These are phyloP conservation scores for Ogataea allantospora DNA, from an alignment of 805 yeast species.

Conservation along the genomic window DNA sequence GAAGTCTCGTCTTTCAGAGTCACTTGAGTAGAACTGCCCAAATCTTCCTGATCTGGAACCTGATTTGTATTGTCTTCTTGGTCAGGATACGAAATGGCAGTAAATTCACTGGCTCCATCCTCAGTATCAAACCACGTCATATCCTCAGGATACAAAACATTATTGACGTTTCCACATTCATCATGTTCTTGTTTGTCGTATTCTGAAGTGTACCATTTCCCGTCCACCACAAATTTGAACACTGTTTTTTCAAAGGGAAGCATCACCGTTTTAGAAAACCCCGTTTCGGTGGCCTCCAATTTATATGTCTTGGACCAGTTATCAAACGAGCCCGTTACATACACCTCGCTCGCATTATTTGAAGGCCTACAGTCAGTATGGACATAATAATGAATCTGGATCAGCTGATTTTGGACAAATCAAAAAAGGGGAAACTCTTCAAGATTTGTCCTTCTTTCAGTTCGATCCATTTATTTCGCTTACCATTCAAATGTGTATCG, in stretches of 20 bases:
- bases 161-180: constrained; percentile 48
- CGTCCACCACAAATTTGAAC: constrained; percentile 62
- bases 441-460: neutral
- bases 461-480: constrained; percentile 5
- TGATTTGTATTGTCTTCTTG: constrained; percentile 11
- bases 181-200: constrained; percentile 41
- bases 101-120: constrained; percentile 33
- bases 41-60: constrained; percentile 21
- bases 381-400: neutral
- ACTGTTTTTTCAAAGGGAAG: constrained; percentile 38
- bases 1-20: constrained; percentile 28
- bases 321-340: constrained; percentile 60
- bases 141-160: constrained; percentile 41
- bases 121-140: constrained; percentile 15
- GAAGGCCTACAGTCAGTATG: constrained; percentile 31
- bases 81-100: constrained; percentile 33
- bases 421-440: constrained; percentile 1
- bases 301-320: constrained; percentile 50
- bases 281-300: constrained; percentile 39
- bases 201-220: constrained; percentile 47
- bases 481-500: constrained; percentile 28
- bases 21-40: constrained; percentile 28
- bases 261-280: constrained; percentile 44
- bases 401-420: constrained; percentile 3
- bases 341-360: constrained; percentile 37